Conservation (phyloP, 1,284 basidiomycete species). For the Waitea zeae region DNA sequence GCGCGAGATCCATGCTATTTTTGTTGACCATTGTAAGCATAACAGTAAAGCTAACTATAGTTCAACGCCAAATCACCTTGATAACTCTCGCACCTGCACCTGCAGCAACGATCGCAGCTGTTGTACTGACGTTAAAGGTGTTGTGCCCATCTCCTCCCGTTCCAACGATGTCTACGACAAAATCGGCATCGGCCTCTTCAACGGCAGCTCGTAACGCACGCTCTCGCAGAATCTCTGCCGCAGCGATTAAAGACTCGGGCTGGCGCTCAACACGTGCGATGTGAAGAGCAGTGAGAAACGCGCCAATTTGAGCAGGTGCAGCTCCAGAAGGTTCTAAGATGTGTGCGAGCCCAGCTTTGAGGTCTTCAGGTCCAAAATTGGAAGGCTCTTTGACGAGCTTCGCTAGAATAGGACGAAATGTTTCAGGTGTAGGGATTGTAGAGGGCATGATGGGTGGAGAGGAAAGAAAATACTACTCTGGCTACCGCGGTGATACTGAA, state of each 20-base stretch:
- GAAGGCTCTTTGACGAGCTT: conserved; percentile 66
- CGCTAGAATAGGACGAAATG: conserved; percentile 61
- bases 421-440: too few relatives aligned
- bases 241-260: conserved; percentile 62
- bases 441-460: too few relatives aligned
- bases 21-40: conserved; percentile 2
- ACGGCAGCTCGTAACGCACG: conserved; percentile 47
- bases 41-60: background rate
- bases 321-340: conserved; percentile 50
- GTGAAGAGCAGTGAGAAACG: conserved; percentile 72
- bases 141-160: conserved; percentile 96
- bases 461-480: too few relatives aligned
- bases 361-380: conserved; percentile 56
- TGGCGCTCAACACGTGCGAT: conserved; percentile 56
- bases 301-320: conserved; percentile 59
- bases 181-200: conserved; percentile 38
- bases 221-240: conserved; percentile 54
- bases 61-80: conserved; percentile 41
- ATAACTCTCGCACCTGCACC: conserved; percentile 88
- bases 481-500: too few relatives aligned
- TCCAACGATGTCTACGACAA: conserved; percentile 61
- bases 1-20: conserved; percentile 82
- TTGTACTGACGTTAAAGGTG: conserved; percentile 95
- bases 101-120: conserved; percentile 87
- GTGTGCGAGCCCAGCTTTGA: conserved; percentile 54